phyloP scores from a whole-genome alignment of 2,329 filamentous ascomycete species.

The Lecanicillium sp. region DNA sequence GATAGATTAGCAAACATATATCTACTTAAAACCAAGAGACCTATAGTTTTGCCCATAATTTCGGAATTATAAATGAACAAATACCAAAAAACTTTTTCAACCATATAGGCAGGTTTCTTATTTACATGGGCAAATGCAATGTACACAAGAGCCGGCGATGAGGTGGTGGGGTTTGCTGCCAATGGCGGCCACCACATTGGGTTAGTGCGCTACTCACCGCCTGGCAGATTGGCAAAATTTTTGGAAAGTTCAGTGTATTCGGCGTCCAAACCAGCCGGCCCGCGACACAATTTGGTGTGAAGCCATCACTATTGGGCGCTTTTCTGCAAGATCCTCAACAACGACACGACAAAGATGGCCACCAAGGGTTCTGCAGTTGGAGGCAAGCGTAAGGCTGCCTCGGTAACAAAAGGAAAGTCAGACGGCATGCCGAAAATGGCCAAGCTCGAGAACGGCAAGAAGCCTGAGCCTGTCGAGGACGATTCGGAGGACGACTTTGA shows the following conservation, averaged over 20 bases:
- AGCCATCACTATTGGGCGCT: too few species aligned
- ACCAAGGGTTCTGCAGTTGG: conserved; percentile 37
- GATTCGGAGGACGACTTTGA: conserved; percentile 33
- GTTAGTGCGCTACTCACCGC: conserved; percentile 22
- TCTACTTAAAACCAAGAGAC: too few species aligned
- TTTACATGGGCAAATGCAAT: too few species aligned
- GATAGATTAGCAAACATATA: too few species aligned
- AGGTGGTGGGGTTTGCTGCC: conserved; percentile 11
- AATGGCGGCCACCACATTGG: conserved; percentile 1
- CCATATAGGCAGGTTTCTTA: too few species aligned
- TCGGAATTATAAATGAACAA: too few species aligned
- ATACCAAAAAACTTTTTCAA: too few species aligned
- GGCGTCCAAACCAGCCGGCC: conserved; percentile 4
- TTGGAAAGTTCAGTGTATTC: conserved; percentile 8
- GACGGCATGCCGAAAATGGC: conserved; percentile 43
- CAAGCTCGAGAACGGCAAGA: conserved; percentile 27
- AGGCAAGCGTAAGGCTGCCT: conserved; percentile 49
- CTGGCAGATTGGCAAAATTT: conserved; percentile 23
- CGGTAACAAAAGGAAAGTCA: conserved; percentile 32
- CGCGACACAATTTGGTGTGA: conserved; percentile 8
- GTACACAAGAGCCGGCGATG: too few species aligned
- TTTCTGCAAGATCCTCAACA: conserved; percentile 2
- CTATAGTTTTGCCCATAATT: too few species aligned
- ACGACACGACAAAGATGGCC: conserved; percentile 42
- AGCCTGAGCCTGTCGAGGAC: conserved; percentile 23